Conservation (phyloP, 225 moss, liverwort and hornwort species). For the Bryum argenteum region DNA sequence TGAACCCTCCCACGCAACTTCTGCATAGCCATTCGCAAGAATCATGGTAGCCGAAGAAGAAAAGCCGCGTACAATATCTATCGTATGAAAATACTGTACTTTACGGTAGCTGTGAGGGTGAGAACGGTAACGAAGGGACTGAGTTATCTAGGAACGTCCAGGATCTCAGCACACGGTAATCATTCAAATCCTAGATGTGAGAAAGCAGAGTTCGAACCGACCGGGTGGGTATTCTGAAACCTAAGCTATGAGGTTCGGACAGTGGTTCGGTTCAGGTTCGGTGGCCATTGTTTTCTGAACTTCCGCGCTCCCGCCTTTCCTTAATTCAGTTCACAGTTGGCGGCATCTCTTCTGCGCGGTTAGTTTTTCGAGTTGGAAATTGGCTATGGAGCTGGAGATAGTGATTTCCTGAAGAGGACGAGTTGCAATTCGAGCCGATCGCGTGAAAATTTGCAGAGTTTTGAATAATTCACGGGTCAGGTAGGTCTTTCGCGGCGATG, state of each 20-base stretch:
- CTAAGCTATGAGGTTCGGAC: neutral
- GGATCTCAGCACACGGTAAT: neutral
- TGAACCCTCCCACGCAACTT: slow-evolving; percentile 28
- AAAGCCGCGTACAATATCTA: slow-evolving; percentile 18
- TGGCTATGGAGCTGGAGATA: slow-evolving; percentile 13
- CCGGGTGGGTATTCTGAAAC: neutral
- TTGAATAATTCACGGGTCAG: neutral
- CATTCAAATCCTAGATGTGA: neutral
- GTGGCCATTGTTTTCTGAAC: neutral
- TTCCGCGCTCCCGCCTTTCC: slow-evolving; percentile 28
- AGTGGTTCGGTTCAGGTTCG: neutral
- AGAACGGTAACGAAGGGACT: neutral
- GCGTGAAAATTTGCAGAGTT: neutral
- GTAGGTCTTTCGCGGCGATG: slow-evolving; percentile 17
- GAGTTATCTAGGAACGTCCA: neutral
- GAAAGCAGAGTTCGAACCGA: neutral
- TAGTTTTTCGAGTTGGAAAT: neutral
- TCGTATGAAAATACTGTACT: neutral
- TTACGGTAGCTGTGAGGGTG: neutral
- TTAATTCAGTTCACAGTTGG: neutral
- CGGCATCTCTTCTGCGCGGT: neutral
- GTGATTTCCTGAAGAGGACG: neutral
- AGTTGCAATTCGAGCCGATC: slow-evolving; percentile 13
- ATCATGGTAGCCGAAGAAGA: slow-evolving; percentile 25
- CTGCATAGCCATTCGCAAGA: slow-evolving; percentile 23